Conservation (phyloP, 169 alveolate species). For the Eimeria praecox region DNA sequence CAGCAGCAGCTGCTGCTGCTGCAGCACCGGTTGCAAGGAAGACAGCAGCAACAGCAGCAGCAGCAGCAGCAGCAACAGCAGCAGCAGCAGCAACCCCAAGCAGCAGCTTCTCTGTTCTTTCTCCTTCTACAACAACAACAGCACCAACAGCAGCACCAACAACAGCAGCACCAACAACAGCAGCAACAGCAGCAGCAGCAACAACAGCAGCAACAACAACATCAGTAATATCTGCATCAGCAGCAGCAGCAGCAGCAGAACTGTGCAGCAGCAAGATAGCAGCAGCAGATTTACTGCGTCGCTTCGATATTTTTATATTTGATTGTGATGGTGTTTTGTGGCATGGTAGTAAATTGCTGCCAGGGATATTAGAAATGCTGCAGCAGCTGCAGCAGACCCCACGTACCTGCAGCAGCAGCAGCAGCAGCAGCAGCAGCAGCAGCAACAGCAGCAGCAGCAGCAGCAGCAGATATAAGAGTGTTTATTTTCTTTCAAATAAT, state of each 20-base stretch:
- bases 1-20: constrained; percentile 34
- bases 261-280: not conserved
- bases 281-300: constrained; percentile 30
- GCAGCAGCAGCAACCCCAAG: not conserved
- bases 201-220: constrained; percentile 21
- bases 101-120: no score
- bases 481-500: constrained; percentile 85
- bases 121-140: not conserved
- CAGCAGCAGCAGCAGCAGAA: constrained; percentile 57
- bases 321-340: constrained; percentile 87
- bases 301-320: constrained; percentile 84
- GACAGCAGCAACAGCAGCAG: constrained; percentile 33
- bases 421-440: constrained; percentile 52
- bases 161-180: not conserved
- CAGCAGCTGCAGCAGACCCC: constrained; percentile 65
- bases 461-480: constrained; percentile 13
- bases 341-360: constrained; percentile 72
- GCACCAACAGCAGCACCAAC: not conserved
- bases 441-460: constrained; percentile 48
- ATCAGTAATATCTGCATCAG: not conserved
- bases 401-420: constrained; percentile 4
- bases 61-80: constrained; percentile 3
- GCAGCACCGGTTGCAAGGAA: not conserved
- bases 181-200: not conserved
- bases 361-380: constrained; percentile 88